A percentile compares a stretch with the other conserved stretches of the same genome.
phyloP scores from a whole-genome alignment of 1,139 yeast species.

The Oligophagozyma castellii region DNA sequence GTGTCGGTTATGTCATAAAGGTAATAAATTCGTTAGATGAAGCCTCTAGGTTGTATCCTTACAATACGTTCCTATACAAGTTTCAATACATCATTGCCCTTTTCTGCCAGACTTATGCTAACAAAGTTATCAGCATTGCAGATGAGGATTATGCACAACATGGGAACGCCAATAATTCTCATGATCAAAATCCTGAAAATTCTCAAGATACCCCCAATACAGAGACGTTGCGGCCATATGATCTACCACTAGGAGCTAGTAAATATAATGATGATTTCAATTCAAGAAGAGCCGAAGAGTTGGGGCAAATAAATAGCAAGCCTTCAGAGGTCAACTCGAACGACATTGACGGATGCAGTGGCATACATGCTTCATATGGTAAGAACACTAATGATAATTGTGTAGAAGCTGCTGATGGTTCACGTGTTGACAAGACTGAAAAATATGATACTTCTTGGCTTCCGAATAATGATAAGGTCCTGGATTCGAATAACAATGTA shows the following conservation, averaged over 20 bases:
- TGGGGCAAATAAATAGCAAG: background rate
- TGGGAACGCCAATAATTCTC: too few species aligned
- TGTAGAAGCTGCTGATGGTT: background rate
- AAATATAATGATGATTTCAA: background rate
- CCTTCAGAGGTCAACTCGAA: too few species aligned
- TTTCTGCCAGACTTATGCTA: slow-evolving; percentile 46
- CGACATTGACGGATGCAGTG: too few species aligned
- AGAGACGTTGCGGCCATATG: background rate
- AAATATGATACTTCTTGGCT: too few species aligned
- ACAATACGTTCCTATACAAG: slow-evolving; percentile 39
- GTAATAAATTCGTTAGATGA: slow-evolving; percentile 27
- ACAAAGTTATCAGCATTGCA: slow-evolving; percentile 28
- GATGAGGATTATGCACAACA: too few species aligned
- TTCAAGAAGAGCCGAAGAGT: background rate
- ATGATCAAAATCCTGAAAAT: too few species aligned
- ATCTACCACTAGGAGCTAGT: background rate
- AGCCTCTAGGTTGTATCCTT: slow-evolving; percentile 26
- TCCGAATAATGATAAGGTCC: background rate
- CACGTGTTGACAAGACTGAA: too few species aligned
- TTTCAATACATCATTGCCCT: slow-evolving; percentile 41
- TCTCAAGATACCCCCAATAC: background rate
- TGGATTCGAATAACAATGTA: slow-evolving; percentile 1
- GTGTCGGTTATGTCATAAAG: slow-evolving; percentile 32
- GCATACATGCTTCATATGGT: background rate
- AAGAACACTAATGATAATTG: background rate